Evolutionary conservation across 2,329 filamentous ascomycete species (phyloP).

Genomic region (Fusarium siculi): DNA sequence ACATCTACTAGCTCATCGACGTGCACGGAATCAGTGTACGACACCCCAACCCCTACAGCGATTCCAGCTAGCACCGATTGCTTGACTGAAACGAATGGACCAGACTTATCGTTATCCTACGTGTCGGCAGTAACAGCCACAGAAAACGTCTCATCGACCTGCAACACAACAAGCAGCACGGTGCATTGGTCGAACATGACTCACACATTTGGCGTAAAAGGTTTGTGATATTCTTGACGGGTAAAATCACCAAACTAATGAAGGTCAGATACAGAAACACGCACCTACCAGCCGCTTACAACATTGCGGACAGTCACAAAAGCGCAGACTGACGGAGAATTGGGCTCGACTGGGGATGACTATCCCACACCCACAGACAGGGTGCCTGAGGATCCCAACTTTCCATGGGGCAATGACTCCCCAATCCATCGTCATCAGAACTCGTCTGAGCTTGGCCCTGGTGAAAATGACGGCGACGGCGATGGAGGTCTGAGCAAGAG

Average conservation of each 20-base stretch:
- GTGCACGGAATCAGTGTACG: slow-evolving; percentile 18
- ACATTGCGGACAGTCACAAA: slow-evolving; percentile 39
- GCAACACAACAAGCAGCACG: slow-evolving; percentile 38
- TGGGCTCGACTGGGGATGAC: slow-evolving; percentile 5
- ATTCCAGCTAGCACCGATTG: slow-evolving; percentile 25
- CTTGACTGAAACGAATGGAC: not conserved
- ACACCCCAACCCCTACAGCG: not conserved
- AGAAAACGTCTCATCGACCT: slow-evolving; percentile 27
- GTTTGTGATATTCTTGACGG: slow-evolving; percentile 18
- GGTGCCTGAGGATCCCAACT: slow-evolving; percentile 46
- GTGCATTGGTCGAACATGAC: slow-evolving; percentile 34
- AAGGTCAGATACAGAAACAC: slow-evolving; percentile 9
- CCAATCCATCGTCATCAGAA: slow-evolving; percentile 51
- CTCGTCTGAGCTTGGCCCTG: slow-evolving; percentile 41
- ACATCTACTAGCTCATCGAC: slow-evolving; percentile 25
- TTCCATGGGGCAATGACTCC: slow-evolving; percentile 51
- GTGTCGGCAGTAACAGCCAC: slow-evolving; percentile 12
- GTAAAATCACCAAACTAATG: slow-evolving; percentile 4
- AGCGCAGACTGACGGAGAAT: not conserved
- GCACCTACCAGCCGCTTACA: slow-evolving; percentile 21
- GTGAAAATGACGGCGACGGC: slow-evolving; percentile 18
- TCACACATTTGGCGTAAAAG: slow-evolving; percentile 13
- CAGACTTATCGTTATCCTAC: slow-evolving; percentile 16
- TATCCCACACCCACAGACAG: slow-evolving; percentile 36
- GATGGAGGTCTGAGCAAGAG: slow-evolving; percentile 14